Percentiles rank a stretch among this genome's conserved stretches.
phyloP scores from a whole-genome alignment of 2,329 filamentous ascomycete species.

The Penicillium freii region DNA sequence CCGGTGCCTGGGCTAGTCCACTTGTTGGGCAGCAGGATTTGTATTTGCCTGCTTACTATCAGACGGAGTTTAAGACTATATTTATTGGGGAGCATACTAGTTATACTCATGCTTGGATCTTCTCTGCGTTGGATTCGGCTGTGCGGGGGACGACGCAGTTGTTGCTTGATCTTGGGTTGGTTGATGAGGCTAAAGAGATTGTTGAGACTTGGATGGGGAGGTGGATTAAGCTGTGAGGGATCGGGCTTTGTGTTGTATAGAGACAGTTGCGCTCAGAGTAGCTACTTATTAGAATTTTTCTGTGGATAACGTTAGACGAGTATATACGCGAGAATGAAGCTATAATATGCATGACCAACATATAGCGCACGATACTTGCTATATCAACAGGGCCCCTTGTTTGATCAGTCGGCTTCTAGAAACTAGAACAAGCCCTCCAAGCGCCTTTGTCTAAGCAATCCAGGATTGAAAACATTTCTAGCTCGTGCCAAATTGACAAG shows the following conservation, averaged over 20 bases:
- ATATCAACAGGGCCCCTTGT: too few species aligned
- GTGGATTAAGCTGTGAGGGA: conserved; percentile 52
- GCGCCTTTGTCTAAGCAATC: background rate
- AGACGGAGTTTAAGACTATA: conserved; percentile 67
- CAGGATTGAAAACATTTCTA: background rate
- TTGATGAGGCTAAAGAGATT: conserved; percentile 67
- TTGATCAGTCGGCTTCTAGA: background rate
- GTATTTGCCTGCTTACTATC: conserved; percentile 70
- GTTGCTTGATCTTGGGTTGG: conserved; percentile 60
- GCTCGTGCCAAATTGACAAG: background rate
- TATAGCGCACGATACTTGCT: background rate
- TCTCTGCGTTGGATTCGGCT: conserved; percentile 64
- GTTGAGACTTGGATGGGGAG: conserved; percentile 67
- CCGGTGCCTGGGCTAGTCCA: conserved; percentile 62
- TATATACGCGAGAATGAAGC: background rate
- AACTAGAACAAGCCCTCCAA: fast-evolving
- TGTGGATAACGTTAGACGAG: background rate
- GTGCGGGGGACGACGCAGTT: conserved; percentile 65
- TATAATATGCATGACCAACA: background rate
- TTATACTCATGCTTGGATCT: conserved; percentile 62
- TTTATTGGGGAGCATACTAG: conserved; percentile 69
- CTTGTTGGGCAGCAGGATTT: conserved; percentile 64
- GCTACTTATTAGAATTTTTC: background rate
- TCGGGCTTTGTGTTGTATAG: background rate
- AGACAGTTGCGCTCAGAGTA: background rate